These are phyloP conservation scores for Ophiognomonia clavigignenti-juglandacearum DNA, from an alignment of 2,329 filamentous ascomycete species.

Conservation along the genomic window DNA sequence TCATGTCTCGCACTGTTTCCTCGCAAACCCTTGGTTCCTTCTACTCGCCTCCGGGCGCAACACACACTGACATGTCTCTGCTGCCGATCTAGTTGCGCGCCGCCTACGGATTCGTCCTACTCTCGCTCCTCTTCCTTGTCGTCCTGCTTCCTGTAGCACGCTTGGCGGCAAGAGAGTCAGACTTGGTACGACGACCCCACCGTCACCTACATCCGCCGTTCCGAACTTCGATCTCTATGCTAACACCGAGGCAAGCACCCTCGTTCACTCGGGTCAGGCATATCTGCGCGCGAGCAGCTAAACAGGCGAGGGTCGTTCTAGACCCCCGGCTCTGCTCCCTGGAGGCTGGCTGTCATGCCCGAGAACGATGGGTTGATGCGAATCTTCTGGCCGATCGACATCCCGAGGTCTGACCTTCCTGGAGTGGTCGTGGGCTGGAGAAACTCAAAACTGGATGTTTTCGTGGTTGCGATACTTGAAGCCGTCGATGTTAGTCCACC, in stretches of 20 bases:
- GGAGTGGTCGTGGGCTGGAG: slow-evolving; percentile 94
- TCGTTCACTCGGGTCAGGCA: slow-evolving; percentile 68
- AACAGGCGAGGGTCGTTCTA: slow-evolving; percentile 92
- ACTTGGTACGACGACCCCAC: slow-evolving; percentile 57
- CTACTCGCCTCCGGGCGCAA: background rate
- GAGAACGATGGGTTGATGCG: slow-evolving; percentile 87
- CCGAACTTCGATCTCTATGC: slow-evolving; percentile 7
- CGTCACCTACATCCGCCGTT: slow-evolving; percentile 8
- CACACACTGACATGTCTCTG: slow-evolving; percentile 9
- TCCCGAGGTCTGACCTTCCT: slow-evolving; percentile 63
- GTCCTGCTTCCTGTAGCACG: slow-evolving; percentile 80
- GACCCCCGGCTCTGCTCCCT: slow-evolving; percentile 26
- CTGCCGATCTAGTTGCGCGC: slow-evolving; percentile 61
- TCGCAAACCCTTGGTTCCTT: background rate
- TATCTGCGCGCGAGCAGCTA: slow-evolving; percentile 93
- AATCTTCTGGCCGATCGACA: slow-evolving; percentile 96
- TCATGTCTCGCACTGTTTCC: background rate
- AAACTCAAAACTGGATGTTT: slow-evolving; percentile 85
- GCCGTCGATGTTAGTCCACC: slow-evolving; percentile 71
- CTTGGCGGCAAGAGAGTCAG: slow-evolving; percentile 74
- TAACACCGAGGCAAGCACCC: slow-evolving; percentile 61
- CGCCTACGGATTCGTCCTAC: slow-evolving; percentile 75
- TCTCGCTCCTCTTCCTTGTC: slow-evolving; percentile 80
- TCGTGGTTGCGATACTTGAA: slow-evolving; percentile 84
- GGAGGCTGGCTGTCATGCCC: slow-evolving; percentile 50